A percentile compares a stretch with the other conserved stretches of the same genome.
These are phyloP conservation scores for Hanseniaspora hatyaiensis DNA, from an alignment of 805 yeast genomes.

Conservation along the genomic window DNA sequence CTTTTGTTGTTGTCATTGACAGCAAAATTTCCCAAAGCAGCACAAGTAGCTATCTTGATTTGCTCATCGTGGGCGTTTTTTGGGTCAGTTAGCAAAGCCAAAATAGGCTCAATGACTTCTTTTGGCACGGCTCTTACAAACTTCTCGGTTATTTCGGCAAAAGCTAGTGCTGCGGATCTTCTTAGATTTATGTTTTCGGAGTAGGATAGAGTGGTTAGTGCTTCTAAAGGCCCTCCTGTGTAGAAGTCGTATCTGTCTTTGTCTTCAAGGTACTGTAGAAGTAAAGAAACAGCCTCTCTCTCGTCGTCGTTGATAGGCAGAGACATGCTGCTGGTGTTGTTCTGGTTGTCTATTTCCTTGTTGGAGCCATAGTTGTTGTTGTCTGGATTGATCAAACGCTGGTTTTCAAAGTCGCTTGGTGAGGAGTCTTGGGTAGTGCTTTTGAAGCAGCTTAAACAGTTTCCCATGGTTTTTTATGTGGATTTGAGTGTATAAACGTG, in stretches of 20 bases:
- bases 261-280: slow-evolving; percentile 80
- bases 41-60: slow-evolving; percentile 97
- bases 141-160: slow-evolving; percentile 96
- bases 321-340: slow-evolving; percentile 22
- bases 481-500: too few species aligned
- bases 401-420: neutral
- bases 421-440: slow-evolving; percentile 10
- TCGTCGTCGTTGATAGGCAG: slow-evolving; percentile 89
- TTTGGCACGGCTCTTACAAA: slow-evolving; percentile 83
- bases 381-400: slow-evolving; percentile 1
- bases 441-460: slow-evolving; percentile 39
- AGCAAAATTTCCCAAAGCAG: slow-evolving; percentile 95
- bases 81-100: slow-evolving; percentile 45
- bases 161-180: slow-evolving; percentile 93
- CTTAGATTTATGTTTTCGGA: slow-evolving; percentile 91
- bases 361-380: slow-evolving; percentile 19
- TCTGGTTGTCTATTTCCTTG: slow-evolving; percentile 35
- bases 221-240: slow-evolving; percentile 70
- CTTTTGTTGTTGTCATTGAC: slow-evolving; percentile 91
- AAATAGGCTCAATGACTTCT: slow-evolving; percentile 86
- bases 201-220: slow-evolving; percentile 82
- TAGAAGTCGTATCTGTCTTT: slow-evolving; percentile 66
- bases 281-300: slow-evolving; percentile 86
- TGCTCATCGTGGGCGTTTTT: slow-evolving; percentile 75
- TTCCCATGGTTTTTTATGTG: slow-evolving; percentile 36